phyloP scores from a whole-genome alignment of 2,329 filamentous ascomycete species.

The Fusarium circinatum region DNA sequence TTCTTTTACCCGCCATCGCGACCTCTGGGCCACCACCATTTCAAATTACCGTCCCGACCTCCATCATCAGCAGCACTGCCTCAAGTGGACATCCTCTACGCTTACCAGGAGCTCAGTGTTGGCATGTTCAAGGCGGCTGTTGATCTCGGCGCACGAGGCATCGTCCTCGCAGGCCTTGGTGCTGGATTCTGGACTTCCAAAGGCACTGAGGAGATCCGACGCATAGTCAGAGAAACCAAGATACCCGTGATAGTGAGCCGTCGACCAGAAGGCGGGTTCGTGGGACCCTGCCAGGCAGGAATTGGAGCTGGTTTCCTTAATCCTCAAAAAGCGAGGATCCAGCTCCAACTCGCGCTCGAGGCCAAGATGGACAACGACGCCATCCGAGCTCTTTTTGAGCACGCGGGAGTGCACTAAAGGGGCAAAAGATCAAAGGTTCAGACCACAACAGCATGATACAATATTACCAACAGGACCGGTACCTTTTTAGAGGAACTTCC shows the following conservation, averaged over 20 bases:
- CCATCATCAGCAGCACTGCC: conserved; percentile 54
- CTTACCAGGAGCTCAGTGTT: conserved; percentile 63
- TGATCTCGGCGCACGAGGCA: conserved; percentile 61
- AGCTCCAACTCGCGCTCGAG: conserved; percentile 57
- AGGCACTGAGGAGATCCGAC: conserved; percentile 54
- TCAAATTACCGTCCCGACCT: conserved; percentile 47
- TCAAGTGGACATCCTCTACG: conserved; percentile 66
- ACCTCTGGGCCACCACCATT: conserved; percentile 59
- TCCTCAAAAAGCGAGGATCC: conserved; percentile 64
- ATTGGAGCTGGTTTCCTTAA: conserved; percentile 64
- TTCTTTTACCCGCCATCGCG: conserved; percentile 67
- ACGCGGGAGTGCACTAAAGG: conserved; percentile 41
- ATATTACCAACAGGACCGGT: conserved; percentile 23
- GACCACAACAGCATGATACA: conserved; percentile 3
- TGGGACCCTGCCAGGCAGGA: conserved; percentile 53
- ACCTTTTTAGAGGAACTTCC: conserved; percentile 15
- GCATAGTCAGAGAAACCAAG: conserved; percentile 56
- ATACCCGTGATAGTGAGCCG: conserved; percentile 63
- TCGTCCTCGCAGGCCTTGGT: conserved; percentile 66
- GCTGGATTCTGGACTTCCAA: conserved; percentile 60
- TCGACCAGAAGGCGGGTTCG: conserved; percentile 62
- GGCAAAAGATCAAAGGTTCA: conserved; percentile 14
- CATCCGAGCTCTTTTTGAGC: conserved; percentile 46
- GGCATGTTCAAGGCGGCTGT: conserved; percentile 59
- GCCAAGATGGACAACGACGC: conserved; percentile 41